These are phyloP conservation scores for Pyronema omphalodes DNA, from an alignment of 495 filamentous ascomycete species.

Conservation along the genomic window DNA sequence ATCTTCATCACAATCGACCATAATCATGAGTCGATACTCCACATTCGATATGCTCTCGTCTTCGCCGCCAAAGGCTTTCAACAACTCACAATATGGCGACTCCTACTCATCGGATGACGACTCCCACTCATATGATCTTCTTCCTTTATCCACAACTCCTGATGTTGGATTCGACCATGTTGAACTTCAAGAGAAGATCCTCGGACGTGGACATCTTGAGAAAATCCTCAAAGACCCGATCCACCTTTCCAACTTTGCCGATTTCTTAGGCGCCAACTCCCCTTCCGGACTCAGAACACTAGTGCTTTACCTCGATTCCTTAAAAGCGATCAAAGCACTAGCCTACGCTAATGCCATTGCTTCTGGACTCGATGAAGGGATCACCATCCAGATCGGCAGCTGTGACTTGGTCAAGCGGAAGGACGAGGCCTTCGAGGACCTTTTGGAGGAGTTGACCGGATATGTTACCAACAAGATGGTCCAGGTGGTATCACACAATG, in stretches of 20 bases:
- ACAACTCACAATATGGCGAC: not conserved
- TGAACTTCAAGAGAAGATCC: not conserved
- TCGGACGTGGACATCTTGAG: not conserved
- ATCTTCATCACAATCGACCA: too few species aligned
- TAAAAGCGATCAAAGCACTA: conserved; percentile 45
- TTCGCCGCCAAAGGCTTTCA: too few species aligned
- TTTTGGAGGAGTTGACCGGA: conserved; percentile 42
- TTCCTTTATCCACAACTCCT: not conserved
- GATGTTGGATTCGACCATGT: not conserved
- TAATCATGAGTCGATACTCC: too few species aligned
- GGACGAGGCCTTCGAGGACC: not conserved
- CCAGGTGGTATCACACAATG: conserved; percentile 37
- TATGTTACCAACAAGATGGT: conserved; percentile 48
- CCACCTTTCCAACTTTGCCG: conserved; percentile 37
- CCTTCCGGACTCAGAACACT: conserved; percentile 36
- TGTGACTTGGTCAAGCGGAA: not conserved
- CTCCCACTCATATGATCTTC: not conserved
- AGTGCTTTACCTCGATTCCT: conserved; percentile 41
- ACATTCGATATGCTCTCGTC: too few species aligned
- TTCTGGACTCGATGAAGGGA: conserved; percentile 29
- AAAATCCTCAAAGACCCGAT: not conserved
- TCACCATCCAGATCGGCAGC: not conserved
- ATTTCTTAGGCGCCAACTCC: conserved; percentile 36
- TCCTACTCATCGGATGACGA: not conserved
- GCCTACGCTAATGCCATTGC: conserved; percentile 48